Evolutionary conservation across 2,329 filamentous ascomycete species (phyloP).

Genomic region (Beauveria australis): DNA sequence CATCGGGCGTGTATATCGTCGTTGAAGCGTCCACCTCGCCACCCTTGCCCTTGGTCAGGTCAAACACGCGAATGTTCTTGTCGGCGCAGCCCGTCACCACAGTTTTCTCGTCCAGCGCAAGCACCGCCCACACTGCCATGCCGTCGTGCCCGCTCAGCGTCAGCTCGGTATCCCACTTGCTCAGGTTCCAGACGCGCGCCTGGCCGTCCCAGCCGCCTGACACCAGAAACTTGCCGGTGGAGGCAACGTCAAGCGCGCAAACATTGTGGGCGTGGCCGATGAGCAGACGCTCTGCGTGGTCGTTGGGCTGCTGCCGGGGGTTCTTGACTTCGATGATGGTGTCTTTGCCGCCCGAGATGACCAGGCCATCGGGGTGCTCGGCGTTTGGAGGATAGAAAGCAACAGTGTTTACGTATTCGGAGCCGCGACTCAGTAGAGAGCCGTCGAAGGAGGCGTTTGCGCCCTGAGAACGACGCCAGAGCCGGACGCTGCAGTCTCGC

Average conservation of each 20-base stretch:
- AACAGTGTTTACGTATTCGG: conserved; percentile 81
- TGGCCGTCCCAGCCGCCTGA: conserved; percentile 93
- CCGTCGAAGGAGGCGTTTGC: conserved; percentile 66
- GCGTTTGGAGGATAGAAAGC: conserved; percentile 64
- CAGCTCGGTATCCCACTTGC: conserved; percentile 71
- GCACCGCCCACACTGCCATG: conserved; percentile 77
- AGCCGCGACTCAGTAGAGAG: conserved; percentile 69
- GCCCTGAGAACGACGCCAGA: conserved; percentile 65
- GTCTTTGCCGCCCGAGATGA: conserved; percentile 85
- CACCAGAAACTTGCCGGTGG: conserved; percentile 64
- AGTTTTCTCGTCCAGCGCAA: conserved; percentile 71
- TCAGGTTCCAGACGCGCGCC: conserved; percentile 78
- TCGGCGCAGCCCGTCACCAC: conserved; percentile 92
- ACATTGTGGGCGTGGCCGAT: conserved; percentile 84
- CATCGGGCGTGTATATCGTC: conserved; percentile 61
- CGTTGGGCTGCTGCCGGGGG: conserved; percentile 55
- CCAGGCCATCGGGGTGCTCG: conserved; percentile 66
- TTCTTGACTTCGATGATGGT: conserved; percentile 85
- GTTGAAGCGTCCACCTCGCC: conserved; percentile 43
- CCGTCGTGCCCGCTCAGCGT: conserved; percentile 68
- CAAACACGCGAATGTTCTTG: conserved; percentile 77
- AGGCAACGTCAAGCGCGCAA: conserved; percentile 73
- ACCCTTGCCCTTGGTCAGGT: conserved; percentile 53
- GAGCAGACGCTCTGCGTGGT: conserved; percentile 78
- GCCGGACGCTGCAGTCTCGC: conserved; percentile 79